Evolutionary conservation across 2,329 filamentous ascomycete species (phyloP), one percentile per base, ranked within the genome.

Genomic region (Claviceps lovelessii): DNA sequence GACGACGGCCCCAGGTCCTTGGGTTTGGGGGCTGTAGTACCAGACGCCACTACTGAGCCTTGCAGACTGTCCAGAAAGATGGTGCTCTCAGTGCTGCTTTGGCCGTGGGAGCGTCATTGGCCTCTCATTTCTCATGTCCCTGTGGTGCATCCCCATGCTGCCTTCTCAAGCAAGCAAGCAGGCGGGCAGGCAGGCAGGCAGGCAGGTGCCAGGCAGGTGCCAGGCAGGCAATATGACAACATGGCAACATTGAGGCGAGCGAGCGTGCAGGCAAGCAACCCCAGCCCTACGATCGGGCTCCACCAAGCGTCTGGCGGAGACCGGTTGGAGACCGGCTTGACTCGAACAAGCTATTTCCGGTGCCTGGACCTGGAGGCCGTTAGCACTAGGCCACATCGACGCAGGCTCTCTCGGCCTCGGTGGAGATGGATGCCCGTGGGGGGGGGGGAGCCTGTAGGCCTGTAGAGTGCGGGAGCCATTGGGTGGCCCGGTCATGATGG

Each of bases 341-440:
- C 44, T n/a, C 23, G 51, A 54, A 47, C 52, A 52, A 56, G 55
- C 55, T 56, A 54, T 56, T 56, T 56, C 46, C 45, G 55, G 49
- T 51, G 23, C 48, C 48, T 31, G 41, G 42, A 48, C 48, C 48
- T 23, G 41, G 42, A 44, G 49, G 49, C 19, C 49, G 33, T 45
- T 42, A 15, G 29, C 31, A 28, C 46, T 23, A 31, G 29, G 11
- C 51, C 37, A 41, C 15, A 41, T 41, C 17, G 13, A 17, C 11
- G 37, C 37, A 46, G 33, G n/a, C 37, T 17, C 37, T 5, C 37
- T 17, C 37, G 13, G 37, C 37, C 37, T 23, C 23, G 23, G 23
- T 23, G 23, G 23, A 23, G 23, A 23, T 23, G 23, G 23, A 23
- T 23, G 23, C 23, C 23, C 23, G 23, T 23, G 23, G n/a, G n/a